Evolutionary conservation across 306 rosid species (phyloP), one percentile per base, ranked within the genome.

Genomic region (Fragaria vesca): DNA sequence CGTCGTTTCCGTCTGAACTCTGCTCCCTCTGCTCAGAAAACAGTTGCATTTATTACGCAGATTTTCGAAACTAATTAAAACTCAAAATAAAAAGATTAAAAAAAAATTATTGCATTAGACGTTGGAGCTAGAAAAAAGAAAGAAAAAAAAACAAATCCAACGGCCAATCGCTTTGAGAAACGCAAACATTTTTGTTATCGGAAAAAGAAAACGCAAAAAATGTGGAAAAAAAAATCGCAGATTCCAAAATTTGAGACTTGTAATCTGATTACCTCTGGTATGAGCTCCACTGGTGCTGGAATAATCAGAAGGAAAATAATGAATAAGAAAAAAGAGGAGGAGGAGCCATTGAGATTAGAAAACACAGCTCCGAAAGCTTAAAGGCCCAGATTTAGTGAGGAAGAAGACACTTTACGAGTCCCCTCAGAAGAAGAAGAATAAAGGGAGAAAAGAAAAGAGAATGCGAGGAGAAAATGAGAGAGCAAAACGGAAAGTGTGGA

Each of bases 401-500:
- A 79, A 21, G 76, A 36, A 50, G 75, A 74, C 71, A 73, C 78
- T 80, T 79, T 65, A 75, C 55, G 67, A 69, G 80, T 60, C 80
- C 57, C 17, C 8, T 24, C 26, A 24, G 26, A 24, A 2, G 16
- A 6, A 51, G 18, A 20, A 15, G 82, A 76, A 77, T 73, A 79
- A 75, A 80, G 80, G 74, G 71, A 57, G 24, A 26, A 48, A 40
- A 8, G 21, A 71, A 58, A 12, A 70, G 54, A 32, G 75, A 58
- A 71, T 28, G 70, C 17, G 69, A 66, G 52, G 69, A 71, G 66
- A 71, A 24, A 5, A 69, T 71, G 51, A 70, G 54, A 73, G 76
- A 51, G 43, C 28, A 11, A 3, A 45, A 45, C 50, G 12, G 55
- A 7, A 80, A 43, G 34, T 69, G 70, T 36, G 82, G 28, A 8